A percentile compares a stretch with the other conserved stretches of the same genome.
Evolutionary conservation across 164 flowering plant species (phyloP).

Genomic region (Vitis rupestris): DNA sequence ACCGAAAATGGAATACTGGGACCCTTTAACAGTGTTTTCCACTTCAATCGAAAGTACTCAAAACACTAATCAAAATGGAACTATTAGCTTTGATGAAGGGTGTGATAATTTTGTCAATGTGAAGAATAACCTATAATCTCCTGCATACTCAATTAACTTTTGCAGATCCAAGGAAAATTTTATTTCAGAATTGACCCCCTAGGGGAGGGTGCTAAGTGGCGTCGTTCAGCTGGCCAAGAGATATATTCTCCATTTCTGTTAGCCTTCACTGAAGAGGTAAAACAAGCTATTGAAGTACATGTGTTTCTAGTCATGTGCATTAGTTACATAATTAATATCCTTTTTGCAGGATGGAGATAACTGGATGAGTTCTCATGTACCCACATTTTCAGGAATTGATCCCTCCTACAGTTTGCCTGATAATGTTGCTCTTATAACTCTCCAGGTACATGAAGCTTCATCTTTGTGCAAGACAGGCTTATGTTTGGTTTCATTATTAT

Average conservation of each 20-base stretch:
- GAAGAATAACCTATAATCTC: too few relatives aligned
- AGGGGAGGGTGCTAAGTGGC: slow-evolving; percentile 98
- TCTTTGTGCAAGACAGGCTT: background rate
- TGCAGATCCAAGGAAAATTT: slow-evolving; percentile 81
- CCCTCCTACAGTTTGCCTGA: slow-evolving; percentile 42
- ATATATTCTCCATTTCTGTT: slow-evolving; percentile 94
- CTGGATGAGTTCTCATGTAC: slow-evolving; percentile 35
- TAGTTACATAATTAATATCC: background rate
- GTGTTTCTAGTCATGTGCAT: background rate
- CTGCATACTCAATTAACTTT: background rate
- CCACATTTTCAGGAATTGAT: slow-evolving; percentile 37
- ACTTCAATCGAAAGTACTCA: too few relatives aligned
- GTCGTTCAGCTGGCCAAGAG: slow-evolving; percentile 90
- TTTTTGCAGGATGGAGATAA: slow-evolving; percentile 32
- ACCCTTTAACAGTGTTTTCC: too few relatives aligned
- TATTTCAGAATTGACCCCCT: slow-evolving; percentile 73
- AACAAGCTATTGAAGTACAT: background rate
- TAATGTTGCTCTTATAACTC: slow-evolving; percentile 46
- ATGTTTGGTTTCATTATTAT: background rate
- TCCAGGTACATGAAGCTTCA: slow-evolving; percentile 31
- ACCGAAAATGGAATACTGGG: too few relatives aligned
- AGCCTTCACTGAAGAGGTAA: slow-evolving; percentile 83
- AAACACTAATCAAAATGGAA: too few relatives aligned
- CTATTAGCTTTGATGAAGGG: too few relatives aligned
- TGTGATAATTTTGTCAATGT: too few relatives aligned